phyloP scores from a whole-genome alignment of 495 filamentous ascomycete genomes.

The Annulohypoxylon nitens region DNA sequence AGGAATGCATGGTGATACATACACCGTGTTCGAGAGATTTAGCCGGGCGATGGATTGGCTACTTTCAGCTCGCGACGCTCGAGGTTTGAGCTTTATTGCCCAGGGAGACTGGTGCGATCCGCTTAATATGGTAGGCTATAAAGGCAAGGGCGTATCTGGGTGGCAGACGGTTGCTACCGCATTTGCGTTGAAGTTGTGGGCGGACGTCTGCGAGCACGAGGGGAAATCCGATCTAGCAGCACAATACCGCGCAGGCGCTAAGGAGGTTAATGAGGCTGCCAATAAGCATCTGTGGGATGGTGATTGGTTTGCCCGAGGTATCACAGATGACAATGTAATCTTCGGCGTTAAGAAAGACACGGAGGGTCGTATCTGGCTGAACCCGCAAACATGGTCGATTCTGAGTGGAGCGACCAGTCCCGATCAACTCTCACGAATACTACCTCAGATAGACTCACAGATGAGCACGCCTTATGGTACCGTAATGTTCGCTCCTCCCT shows the following conservation, averaged over 20 bases:
- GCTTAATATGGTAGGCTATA: conserved; percentile 72
- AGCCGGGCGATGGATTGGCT: conserved; percentile 68
- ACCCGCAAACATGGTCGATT: conserved; percentile 68
- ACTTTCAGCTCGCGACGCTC: conserved; percentile 61
- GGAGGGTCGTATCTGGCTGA: conserved; percentile 70
- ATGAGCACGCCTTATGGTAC: conserved; percentile 66
- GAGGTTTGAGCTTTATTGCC: conserved; percentile 68
- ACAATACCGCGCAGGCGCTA: conserved; percentile 59
- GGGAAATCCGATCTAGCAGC: conserved; percentile 56
- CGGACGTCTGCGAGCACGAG: conserved; percentile 62
- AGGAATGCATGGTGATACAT: conserved; percentile 56
- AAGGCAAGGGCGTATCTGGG: conserved; percentile 67
- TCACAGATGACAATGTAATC: conserved; percentile 66
- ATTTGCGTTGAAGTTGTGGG: conserved; percentile 65
- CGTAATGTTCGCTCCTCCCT: conserved; percentile 68
- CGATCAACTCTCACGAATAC: conserved; percentile 59
- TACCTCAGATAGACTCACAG: conserved; percentile 64
- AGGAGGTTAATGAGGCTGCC: conserved; percentile 63
- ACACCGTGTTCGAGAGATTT: conserved; percentile 67
- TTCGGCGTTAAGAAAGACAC: conserved; percentile 64
- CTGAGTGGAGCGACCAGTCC: conserved; percentile 63
- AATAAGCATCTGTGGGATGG: conserved; percentile 68
- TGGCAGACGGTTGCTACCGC: conserved; percentile 69
- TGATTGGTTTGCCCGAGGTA: conserved; percentile 68
- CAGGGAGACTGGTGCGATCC: conserved; percentile 72